These are phyloP conservation scores for Colletotrichum godetiae DNA, from an alignment of 2,329 filamentous ascomycete species.

Conservation along the genomic window DNA sequence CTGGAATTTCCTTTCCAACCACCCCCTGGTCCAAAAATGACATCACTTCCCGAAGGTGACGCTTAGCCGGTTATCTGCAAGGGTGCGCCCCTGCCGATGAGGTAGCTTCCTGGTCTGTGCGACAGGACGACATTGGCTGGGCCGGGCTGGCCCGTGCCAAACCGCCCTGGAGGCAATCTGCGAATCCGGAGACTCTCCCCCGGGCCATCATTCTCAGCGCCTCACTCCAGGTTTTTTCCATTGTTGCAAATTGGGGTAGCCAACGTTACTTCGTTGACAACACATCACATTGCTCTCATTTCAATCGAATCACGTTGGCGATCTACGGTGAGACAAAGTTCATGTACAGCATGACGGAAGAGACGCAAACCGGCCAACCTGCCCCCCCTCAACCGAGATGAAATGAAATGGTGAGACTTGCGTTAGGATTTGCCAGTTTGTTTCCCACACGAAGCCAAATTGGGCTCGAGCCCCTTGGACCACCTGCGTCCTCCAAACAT, in stretches of 20 bases:
- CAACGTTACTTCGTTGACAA: constrained; percentile 11
- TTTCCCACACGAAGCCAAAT: background rate
- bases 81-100: constrained; percentile 14
- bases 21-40: constrained; percentile 20
- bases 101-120: constrained; percentile 20
- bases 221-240: background rate
- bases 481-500: background rate
- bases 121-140: constrained; percentile 21
- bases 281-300: background rate
- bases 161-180: background rate
- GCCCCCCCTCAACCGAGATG: background rate
- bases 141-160: constrained; percentile 18
- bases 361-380: background rate
- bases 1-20: constrained; percentile 12
- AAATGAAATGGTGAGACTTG: background rate
- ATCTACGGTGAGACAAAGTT: background rate
- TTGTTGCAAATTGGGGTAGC: background rate
- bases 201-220: background rate
- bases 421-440: background rate
- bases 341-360: constrained; percentile 13
- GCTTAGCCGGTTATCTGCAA: background rate
- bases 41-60: constrained; percentile 22
- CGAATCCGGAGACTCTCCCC: constrained; percentile 30
- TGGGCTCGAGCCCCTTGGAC: background rate
- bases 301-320: background rate